These are phyloP conservation scores for Hypoxylon sp. DNA, from an alignment of 2,329 filamentous ascomycete species.

Conservation along the genomic window DNA sequence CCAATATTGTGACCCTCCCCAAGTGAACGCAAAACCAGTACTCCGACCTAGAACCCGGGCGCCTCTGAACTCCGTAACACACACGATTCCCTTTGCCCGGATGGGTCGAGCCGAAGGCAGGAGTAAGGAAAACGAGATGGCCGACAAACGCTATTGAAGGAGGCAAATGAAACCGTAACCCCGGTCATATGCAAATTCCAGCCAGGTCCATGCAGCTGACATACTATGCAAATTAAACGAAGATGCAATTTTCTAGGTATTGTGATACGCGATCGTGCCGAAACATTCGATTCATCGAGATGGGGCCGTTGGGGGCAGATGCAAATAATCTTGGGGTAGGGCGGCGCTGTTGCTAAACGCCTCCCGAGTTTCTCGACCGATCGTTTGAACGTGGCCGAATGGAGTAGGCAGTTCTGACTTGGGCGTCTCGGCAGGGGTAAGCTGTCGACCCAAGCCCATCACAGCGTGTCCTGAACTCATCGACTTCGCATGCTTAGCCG, in stretches of 20 bases:
- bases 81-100: conserved; percentile 41
- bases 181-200: conserved; percentile 30
- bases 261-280: conserved; percentile 21
- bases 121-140: conserved; percentile 23
- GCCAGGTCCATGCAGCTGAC: conserved; percentile 41
- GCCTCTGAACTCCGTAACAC: conserved; percentile 38
- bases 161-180: conserved; percentile 41
- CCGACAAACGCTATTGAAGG: conserved; percentile 30
- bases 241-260: conserved; percentile 27
- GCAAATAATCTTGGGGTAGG: conserved; percentile 48
- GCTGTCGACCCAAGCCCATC: conserved; percentile 58
- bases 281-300: conserved; percentile 37
- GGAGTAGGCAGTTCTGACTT: conserved; percentile 50
- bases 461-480: conserved; percentile 59
- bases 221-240: conserved; percentile 39
- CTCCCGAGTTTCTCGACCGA: conserved; percentile 45
- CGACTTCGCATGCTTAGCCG: conserved; percentile 56
- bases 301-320: conserved; percentile 40
- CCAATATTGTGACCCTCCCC: conserved; percentile 35
- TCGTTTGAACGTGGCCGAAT: conserved; percentile 42
- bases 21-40: conserved; percentile 40
- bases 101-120: conserved; percentile 29
- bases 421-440: conserved; percentile 62
- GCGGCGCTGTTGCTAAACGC: conserved; percentile 44
- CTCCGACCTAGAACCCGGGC: conserved; percentile 33